Evolutionary conservation across 2,329 filamentous ascomycete genomes (phyloP), one percentile per base, ranked within the genome.

Genomic region (Phialocephala sp.): DNA sequence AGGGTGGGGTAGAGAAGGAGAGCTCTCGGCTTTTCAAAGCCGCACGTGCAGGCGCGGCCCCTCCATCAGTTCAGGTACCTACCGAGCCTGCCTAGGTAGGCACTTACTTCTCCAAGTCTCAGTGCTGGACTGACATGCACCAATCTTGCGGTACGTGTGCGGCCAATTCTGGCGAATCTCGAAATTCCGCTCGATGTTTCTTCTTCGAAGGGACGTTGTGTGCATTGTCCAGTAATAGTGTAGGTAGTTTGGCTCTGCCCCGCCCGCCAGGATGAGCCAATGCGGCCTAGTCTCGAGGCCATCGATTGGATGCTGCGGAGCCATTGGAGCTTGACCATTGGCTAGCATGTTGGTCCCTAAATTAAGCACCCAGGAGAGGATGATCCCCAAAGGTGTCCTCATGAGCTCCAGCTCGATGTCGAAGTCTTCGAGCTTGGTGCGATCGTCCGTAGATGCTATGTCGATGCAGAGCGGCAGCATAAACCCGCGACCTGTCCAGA

Each of bases 21-120:
- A 54, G 50, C 27, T 54, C 50, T 54, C 50, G 50, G 50, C 50
- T 54, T 54, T 35, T 35, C 50, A 54, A 32, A 18, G 50, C 50
- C 50, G 24, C 50, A 54, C 50, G 27, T 54, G 50, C 27, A 18
- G 50, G 27, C 6, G 27, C 27, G 27, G 27, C 27, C 27, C 27
- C 27, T 32, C 27, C 27, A 32, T 32, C 27, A 32, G n/a, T n/a
- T 27, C 45, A 50, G 45, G 47, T 52, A 27, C 22, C 47, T n/a
- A n/a, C n/a, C n/a, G n/a, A n/a, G n/a, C n/a, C n/a, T n/a, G n/a
- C 27, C 27, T 32, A 3, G 6, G 6, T 32, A 3, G 6, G 27
- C 6, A 6, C 27, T 6, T 15, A 22, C 50, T 54, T 35, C 45
- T 18, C 8, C 14, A 2, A n/a, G n/a, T 45, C n/a, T 4, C 12